A percentile compares a stretch with the other conserved stretches of the same genome.
These are phyloP conservation scores for Phytophthora vignae DNA, from an alignment of 352 stramenopile species.

Conservation along the genomic window DNA sequence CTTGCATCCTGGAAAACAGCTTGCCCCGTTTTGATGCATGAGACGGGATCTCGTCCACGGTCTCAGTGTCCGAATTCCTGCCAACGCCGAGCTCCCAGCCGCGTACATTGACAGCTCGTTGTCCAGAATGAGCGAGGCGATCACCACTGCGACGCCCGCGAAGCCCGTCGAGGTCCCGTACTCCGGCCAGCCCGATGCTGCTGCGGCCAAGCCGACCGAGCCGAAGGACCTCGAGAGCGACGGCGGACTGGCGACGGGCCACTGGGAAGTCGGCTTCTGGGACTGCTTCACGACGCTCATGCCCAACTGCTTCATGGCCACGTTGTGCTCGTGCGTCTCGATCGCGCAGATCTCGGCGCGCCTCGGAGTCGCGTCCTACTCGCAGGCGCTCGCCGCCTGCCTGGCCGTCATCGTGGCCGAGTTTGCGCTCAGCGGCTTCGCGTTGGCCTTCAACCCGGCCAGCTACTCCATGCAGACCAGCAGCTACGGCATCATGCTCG, in stretches of 20 bases:
- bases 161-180: constrained; percentile 25
- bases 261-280: constrained; percentile 44
- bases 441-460: constrained; percentile 10
- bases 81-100: constrained; percentile 1
- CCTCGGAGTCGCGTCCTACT: constrained; percentile 49
- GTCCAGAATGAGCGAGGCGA: constrained; percentile 28
- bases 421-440: constrained; percentile 26
- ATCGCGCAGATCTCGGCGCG: constrained; percentile 50
- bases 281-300: constrained; percentile 53
- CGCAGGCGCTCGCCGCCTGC: constrained; percentile 33
- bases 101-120: neutral
- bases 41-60: neutral
- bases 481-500: constrained; percentile 23
- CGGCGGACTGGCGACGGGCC: constrained; percentile 20
- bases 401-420: constrained; percentile 30
- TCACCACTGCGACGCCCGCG: constrained; percentile 26
- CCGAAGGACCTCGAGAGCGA: constrained; percentile 32
- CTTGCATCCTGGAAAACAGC: neutral
- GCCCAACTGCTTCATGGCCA: constrained; percentile 58
- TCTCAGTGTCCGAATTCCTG: constrained; percentile 33
- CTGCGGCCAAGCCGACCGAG: neutral
- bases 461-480: constrained; percentile 29
- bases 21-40: neutral
- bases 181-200: constrained; percentile 18
- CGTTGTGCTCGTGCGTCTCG: constrained; percentile 54